phyloP scores from a whole-genome alignment of 1,284 basidiomycete genomes.

The Naganishia albida region DNA sequence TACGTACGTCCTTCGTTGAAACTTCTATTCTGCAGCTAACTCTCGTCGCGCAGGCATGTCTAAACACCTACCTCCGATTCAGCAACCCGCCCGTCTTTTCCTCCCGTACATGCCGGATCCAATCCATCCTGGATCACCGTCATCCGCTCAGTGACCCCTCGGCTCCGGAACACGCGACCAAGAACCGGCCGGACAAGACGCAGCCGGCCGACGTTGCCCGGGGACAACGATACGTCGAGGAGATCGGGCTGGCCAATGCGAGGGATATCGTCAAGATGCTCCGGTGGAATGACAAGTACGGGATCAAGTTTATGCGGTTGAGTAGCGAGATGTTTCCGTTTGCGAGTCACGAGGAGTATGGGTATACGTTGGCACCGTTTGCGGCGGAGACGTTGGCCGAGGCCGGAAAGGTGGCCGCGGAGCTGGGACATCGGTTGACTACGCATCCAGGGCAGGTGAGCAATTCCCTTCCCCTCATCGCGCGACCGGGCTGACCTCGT shows the following conservation, averaged over 20 bases:
- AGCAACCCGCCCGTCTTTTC: constrained; percentile 74
- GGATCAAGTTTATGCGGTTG: constrained; percentile 76
- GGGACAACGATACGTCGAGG: constrained; percentile 59
- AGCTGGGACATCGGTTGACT: constrained; percentile 77
- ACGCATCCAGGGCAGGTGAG: constrained; percentile 75
- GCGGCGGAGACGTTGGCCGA: constrained; percentile 45
- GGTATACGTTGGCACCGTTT: constrained; percentile 66
- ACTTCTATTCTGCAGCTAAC: constrained; percentile 34
- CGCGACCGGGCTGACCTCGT: neutral
- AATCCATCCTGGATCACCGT: constrained; percentile 77
- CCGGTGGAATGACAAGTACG: constrained; percentile 47
- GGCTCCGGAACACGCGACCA: constrained; percentile 32
- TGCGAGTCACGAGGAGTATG: constrained; percentile 68
- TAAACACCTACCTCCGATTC: constrained; percentile 77
- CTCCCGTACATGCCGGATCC: constrained; percentile 68
- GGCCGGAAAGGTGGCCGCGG: constrained; percentile 72
- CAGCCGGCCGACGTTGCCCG: constrained; percentile 64
- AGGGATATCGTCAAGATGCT: constrained; percentile 34
- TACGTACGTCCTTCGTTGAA: constrained; percentile 45
- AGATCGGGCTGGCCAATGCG: constrained; percentile 31
- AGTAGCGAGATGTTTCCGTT: constrained; percentile 91
- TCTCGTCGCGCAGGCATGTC: constrained; percentile 64
- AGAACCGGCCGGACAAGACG: constrained; percentile 32
- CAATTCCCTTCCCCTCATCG: neutral
- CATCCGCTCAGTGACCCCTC: constrained; percentile 59